Percentiles rank a stretch among this genome's conserved stretches.
phyloP scores from a whole-genome alignment of 352 stramenopile genomes.

The Phytophthora crassamura region DNA sequence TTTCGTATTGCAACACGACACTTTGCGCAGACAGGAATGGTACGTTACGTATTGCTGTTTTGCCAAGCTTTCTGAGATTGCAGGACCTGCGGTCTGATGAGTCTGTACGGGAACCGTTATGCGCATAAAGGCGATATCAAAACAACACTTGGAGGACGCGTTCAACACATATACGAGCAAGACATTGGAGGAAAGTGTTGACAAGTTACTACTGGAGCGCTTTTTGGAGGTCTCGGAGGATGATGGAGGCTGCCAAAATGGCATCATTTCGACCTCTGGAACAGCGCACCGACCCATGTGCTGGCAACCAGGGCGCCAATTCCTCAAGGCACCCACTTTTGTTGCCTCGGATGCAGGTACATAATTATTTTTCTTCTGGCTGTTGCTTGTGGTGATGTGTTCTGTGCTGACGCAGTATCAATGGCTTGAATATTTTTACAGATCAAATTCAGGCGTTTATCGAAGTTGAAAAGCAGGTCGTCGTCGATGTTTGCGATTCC shows the following conservation, averaged over 20 bases:
- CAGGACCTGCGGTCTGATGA: neutral
- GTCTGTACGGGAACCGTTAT: neutral
- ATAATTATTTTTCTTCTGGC: neutral
- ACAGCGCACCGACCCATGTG: conserved; percentile 1
- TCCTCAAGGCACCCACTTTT: conserved; percentile 34
- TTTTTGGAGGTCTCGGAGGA: conserved; percentile 9
- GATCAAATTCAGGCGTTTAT: conserved; percentile 43
- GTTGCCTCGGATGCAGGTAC: conserved; percentile 29
- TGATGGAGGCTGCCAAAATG: neutral
- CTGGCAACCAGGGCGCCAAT: conserved; percentile 45
- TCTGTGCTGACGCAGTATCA: neutral
- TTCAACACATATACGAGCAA: conserved; percentile 46
- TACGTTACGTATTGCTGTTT: conserved; percentile 9
- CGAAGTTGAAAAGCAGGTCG: conserved; percentile 46
- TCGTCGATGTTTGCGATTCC: conserved; percentile 34
- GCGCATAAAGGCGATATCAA: conserved; percentile 31
- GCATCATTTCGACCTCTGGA: neutral
- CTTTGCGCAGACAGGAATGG: conserved; percentile 31
- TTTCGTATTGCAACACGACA: conserved; percentile 47
- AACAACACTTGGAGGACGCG: conserved; percentile 19
- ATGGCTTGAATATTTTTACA: conserved; percentile 10
- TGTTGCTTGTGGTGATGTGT: neutral
- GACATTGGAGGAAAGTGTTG: conserved; percentile 13
- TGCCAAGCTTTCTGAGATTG: neutral
- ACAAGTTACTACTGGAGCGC: conserved; percentile 17